A percentile compares a stretch with the other conserved stretches of the same genome.
These are phyloP conservation scores for Cucurbitaria berberidis DNA, from an alignment of 2,329 filamentous ascomycete species.

Conservation along the genomic window DNA sequence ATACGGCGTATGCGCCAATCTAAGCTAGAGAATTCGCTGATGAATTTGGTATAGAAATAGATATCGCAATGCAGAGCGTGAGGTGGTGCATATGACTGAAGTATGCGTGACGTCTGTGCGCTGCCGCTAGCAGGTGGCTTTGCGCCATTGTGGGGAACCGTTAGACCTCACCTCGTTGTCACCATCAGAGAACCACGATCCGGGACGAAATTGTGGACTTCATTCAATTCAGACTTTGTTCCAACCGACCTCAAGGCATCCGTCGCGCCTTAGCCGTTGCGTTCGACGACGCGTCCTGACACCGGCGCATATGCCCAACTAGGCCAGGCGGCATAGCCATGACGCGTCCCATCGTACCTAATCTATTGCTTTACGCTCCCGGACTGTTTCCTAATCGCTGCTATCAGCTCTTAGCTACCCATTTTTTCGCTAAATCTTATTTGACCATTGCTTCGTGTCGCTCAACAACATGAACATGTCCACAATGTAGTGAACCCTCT, in stretches of 20 bases:
- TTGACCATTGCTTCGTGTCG: too few relatives aligned
- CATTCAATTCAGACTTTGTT: neutral
- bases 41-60: neutral
- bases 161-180: conserved; percentile 1
- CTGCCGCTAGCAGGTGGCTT: neutral
- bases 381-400: neutral
- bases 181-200: neutral
- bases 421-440: neutral
- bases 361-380: neutral
- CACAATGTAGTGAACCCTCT: too few relatives aligned
- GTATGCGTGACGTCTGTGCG: conserved; percentile 6
- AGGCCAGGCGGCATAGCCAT: neutral
- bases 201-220: neutral
- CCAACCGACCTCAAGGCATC: neutral
- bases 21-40: neutral
- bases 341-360: neutral
- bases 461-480: too few relatives aligned
- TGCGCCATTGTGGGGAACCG: conserved; percentile 8
- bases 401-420: neutral
- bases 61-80: neutral
- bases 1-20: neutral
- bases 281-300: neutral
- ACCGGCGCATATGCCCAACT: neutral
- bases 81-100: conserved; percentile 1
- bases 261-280: neutral